Percentiles rank a stretch among this genome's conserved stretches.
Evolutionary conservation across 345 rosid species (phyloP).

Genomic region (Acer saccharum): DNA sequence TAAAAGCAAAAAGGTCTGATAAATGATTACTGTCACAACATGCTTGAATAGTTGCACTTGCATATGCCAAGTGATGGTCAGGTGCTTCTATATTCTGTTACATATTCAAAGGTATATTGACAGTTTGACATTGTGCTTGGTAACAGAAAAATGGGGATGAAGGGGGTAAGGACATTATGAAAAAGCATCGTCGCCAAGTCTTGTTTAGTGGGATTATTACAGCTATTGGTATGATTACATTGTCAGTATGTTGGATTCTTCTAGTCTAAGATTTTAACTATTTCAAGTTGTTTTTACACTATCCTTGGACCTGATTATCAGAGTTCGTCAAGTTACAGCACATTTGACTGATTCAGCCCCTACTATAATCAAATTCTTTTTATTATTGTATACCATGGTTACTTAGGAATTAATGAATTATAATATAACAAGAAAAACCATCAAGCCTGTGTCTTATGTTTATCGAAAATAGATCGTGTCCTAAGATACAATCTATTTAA

Average conservation of each 20-base stretch:
- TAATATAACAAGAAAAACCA: neutral
- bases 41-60: neutral
- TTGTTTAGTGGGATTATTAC: slow-evolving; percentile 88
- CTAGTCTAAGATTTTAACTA: neutral
- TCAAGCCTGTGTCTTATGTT: neutral
- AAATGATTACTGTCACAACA: neutral
- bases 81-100: slow-evolving; percentile 7
- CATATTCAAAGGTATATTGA: slow-evolving; percentile 21
- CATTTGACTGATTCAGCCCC: slow-evolving; percentile 6
- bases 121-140: slow-evolving; percentile 31
- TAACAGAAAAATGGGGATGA: slow-evolving; percentile 66
- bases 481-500: neutral
- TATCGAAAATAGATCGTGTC: neutral
- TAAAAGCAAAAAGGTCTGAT: slow-evolving; percentile 68
- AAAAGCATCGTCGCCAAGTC: slow-evolving; percentile 91
- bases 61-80: slow-evolving; percentile 8
- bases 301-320: neutral
- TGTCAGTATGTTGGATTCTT: slow-evolving; percentile 4
- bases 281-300: neutral
- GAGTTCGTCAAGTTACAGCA: neutral
- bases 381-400: neutral
- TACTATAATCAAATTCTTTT: neutral
- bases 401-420: neutral
- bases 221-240: slow-evolving; percentile 69
- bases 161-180: slow-evolving; percentile 81